Conservation (phyloP, 1,139 yeast genomes). For the Candida neerlandica region DNA sequence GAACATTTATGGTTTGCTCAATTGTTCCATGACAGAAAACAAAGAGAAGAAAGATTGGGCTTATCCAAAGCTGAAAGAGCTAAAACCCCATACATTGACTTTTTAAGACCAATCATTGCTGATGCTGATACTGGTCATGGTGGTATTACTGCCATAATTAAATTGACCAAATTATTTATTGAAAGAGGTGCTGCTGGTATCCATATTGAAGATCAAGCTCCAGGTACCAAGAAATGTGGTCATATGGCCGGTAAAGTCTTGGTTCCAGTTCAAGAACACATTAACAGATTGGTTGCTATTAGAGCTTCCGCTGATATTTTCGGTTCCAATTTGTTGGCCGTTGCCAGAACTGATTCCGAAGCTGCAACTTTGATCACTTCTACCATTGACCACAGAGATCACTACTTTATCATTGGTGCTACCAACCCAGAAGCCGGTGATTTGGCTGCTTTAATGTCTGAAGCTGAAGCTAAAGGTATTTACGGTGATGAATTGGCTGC, state of each 20-base stretch:
- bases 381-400: slow-evolving; percentile 93
- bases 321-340: slow-evolving; percentile 81
- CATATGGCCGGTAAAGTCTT: slow-evolving; percentile 98
- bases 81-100: slow-evolving; percentile 68
- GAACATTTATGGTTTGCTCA: slow-evolving; percentile 97
- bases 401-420: slow-evolving; percentile 86
- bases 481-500: slow-evolving; percentile 70
- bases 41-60: slow-evolving; percentile 78
- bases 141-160: slow-evolving; percentile 94
- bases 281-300: slow-evolving; percentile 89
- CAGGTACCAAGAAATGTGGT: slow-evolving; percentile 98
- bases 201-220: slow-evolving; percentile 98
- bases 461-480: slow-evolving; percentile 76
- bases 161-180: slow-evolving; percentile 92
- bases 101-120: slow-evolving; percentile 91
- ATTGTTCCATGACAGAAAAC: slow-evolving; percentile 95
- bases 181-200: slow-evolving; percentile 99
- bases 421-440: slow-evolving; percentile 82
- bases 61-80: slow-evolving; percentile 65
- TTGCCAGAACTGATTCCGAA: slow-evolving; percentile 96
- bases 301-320: slow-evolving; percentile 95
- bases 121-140: slow-evolving; percentile 99
- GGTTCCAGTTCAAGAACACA: slow-evolving; percentile 97
- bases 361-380: slow-evolving; percentile 95
- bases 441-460: slow-evolving; percentile 75